Evolutionary conservation across 2,329 filamentous ascomycete species (phyloP).

Genomic region (Penicillium crustosum): DNA sequence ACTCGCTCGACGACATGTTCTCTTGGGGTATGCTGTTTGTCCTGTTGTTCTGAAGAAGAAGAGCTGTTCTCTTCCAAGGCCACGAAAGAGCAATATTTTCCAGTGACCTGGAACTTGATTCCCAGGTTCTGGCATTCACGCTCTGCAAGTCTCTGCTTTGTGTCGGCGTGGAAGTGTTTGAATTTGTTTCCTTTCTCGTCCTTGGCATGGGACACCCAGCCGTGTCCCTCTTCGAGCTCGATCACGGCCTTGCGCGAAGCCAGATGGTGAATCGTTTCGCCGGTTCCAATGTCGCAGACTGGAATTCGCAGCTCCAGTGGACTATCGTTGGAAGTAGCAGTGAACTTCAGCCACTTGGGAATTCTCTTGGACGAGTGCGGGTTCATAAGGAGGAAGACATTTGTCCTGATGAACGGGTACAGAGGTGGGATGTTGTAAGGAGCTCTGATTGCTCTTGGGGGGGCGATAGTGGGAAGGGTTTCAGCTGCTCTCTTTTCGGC

Average conservation of each 20-base stretch:
- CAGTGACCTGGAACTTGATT: conserved; percentile 63
- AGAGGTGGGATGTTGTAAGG: conserved; percentile 64
- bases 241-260: conserved; percentile 66
- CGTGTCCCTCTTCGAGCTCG: conserved; percentile 69
- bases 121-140: conserved; percentile 67
- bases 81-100: conserved; percentile 72
- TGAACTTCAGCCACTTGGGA: conserved; percentile 59
- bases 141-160: conserved; percentile 61
- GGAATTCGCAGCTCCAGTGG: conserved; percentile 66
- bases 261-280: conserved; percentile 66
- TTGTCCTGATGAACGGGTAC: conserved; percentile 66
- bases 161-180: conserved; percentile 49
- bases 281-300: conserved; percentile 51
- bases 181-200: conserved; percentile 47
- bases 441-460: conserved; percentile 63
- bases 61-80: conserved; percentile 56
- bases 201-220: conserved; percentile 61
- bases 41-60: not conserved
- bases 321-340: conserved; percentile 57
- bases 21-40: not conserved
- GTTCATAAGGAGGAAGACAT: conserved; percentile 64
- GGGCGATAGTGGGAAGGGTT: conserved; percentile 49
- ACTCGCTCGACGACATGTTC: not conserved
- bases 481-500: conserved; percentile 36
- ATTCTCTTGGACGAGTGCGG: conserved; percentile 49